Base-by-base conservation (phyloP, 2,329 filamentous ascomycete genomes). In the Fusarium zealandicum region DNA sequence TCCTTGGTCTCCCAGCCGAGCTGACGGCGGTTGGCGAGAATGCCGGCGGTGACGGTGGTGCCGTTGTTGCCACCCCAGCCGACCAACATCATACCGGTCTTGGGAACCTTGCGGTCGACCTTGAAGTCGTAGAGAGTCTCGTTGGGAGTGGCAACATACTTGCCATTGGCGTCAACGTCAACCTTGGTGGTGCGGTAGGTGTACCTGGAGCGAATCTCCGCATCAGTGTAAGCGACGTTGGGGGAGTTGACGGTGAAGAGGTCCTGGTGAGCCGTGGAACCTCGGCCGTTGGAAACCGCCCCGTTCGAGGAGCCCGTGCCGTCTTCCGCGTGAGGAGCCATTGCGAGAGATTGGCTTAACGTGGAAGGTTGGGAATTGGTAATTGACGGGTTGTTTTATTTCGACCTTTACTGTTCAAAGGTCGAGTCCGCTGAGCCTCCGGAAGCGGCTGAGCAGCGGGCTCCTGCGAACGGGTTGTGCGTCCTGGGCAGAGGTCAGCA, bases 51-150 rank as follows among this genome's bases (percentile, higher is more conserved):
- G 59, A 99, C 92, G 53, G 95, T 99, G 64, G 92, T 92, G 64
- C 95, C 95, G 74, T 99, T 99, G 86, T 99, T 99, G 72, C 95
- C 95, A 77, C 95, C 95, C 87, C 90, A 93, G 62, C 95, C 95
- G 65, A 99, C 93, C 64, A 99, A 84, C 95, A 99, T 98, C 80
- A 97, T 85, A 72, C 95, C 95, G 66, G 92, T 85, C 83, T 93
- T 96, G 77, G 92, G 92, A 55, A 98, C 85, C 77, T 90, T 90
- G 75, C 93, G 92, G 74, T 96, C 90, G 71, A 95, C 90, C 84
- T 96, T 96, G 89, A 99, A 98, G 82, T 97, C 89, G 76, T 98
- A 99, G 66, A 88, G 79, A 60, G 90, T 95, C 79, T 96, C 90
- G 77, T 90, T 90, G 70, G 95, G 95, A 58, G 85, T 88, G 57